These are phyloP conservation scores for Solanum corneliomulleri DNA, from an alignment of 257 asterid species.

Conservation along the genomic window DNA sequence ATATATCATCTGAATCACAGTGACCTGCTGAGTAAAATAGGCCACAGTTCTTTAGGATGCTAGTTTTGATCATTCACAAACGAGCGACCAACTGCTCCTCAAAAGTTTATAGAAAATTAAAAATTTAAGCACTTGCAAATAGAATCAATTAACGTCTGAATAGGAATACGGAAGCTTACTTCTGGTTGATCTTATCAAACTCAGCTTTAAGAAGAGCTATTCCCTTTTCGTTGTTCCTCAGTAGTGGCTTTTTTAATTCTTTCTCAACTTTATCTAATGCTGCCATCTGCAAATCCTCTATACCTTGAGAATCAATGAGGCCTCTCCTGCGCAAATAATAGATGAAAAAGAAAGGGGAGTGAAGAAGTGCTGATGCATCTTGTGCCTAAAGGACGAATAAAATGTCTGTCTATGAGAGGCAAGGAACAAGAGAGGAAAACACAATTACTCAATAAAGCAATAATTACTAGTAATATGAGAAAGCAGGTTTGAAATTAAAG, in stretches of 20 bases:
- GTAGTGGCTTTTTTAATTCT: constrained; percentile 70
- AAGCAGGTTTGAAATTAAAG: neutral
- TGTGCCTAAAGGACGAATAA: neutral
- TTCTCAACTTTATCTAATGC: constrained; percentile 86
- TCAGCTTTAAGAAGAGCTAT: constrained; percentile 70
- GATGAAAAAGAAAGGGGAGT: neutral
- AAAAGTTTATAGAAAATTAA: neutral
- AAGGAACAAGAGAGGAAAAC: neutral
- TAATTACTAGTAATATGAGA: neutral
- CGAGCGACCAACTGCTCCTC: neutral
- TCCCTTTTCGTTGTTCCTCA: constrained; percentile 88
- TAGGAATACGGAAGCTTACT: constrained; percentile 35
- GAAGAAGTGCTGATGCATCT: neutral
- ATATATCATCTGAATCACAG: neutral
- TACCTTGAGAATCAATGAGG: constrained; percentile 63
- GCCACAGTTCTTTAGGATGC: neutral
- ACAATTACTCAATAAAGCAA: neutral
- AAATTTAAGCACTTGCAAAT: neutral
- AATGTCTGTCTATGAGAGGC: neutral
- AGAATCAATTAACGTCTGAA: neutral
- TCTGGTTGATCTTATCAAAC: constrained; percentile 83
- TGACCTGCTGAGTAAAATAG: neutral
- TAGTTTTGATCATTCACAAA: neutral
- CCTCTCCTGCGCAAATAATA: constrained; percentile 59
- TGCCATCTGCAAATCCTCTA: constrained; percentile 76